phyloP scores from a whole-genome alignment of 139 green algal species.

The Desmodesmus armatus region DNA sequence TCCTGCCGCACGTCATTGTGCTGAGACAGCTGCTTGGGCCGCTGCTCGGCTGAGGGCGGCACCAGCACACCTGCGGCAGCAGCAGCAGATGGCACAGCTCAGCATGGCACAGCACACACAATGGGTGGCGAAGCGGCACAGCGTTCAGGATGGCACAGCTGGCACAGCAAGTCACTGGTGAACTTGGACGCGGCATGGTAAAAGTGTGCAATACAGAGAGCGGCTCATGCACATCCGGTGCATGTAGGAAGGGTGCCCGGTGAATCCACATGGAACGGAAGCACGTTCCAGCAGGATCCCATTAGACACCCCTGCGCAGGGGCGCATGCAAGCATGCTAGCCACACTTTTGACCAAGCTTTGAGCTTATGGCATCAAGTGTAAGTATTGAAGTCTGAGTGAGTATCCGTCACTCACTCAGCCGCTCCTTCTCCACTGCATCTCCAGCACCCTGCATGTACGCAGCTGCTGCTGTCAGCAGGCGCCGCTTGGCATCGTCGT shows the following conservation, averaged over 20 bases:
- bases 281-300: too few species aligned
- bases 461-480: slow-evolving; percentile 52
- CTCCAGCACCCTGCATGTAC: neutral
- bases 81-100: neutral
- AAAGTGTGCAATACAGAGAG: too few species aligned
- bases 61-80: slow-evolving; percentile 40
- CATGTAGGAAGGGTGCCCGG: neutral
- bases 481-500: slow-evolving; percentile 54
- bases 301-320: too few species aligned
- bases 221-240: neutral
- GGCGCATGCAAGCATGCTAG: too few species aligned
- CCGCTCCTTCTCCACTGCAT: slow-evolving; percentile 38
- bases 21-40: slow-evolving; percentile 49
- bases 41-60: slow-evolving; percentile 52
- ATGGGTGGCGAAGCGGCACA: too few species aligned
- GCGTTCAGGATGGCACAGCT: too few species aligned
- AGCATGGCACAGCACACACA: neutral
- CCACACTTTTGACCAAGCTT: neutral
- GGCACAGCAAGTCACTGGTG: too few species aligned
- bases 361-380: neutral
- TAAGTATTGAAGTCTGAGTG: neutral
- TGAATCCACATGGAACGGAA: neutral
- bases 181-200: too few species aligned
- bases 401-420: slow-evolving; percentile 44
- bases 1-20: slow-evolving; percentile 70